Conservation (phyloP, 78 protist species). For the Guillardia theta region DNA sequence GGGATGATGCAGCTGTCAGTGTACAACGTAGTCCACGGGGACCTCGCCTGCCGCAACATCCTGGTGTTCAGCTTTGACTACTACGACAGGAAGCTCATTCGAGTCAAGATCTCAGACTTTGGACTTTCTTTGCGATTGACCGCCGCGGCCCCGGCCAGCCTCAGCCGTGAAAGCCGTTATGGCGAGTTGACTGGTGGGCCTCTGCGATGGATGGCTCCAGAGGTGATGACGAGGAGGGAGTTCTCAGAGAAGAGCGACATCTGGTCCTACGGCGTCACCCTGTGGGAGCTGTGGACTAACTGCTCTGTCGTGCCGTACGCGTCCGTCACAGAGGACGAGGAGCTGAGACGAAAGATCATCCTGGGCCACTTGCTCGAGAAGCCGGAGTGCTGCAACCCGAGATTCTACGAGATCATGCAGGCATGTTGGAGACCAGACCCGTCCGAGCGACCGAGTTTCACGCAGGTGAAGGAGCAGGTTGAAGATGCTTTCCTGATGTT, state of each 20-base stretch:
- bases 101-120: neutral
- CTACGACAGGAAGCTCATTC: neutral
- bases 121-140: neutral
- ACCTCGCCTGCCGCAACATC: neutral
- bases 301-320: neutral
- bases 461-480: neutral
- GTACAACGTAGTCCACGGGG: neutral
- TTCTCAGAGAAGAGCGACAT: conserved; percentile 49
- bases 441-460: neutral
- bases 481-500: neutral
- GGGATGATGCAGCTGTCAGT: neutral
- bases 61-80: neutral
- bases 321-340: neutral
- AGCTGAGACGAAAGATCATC: neutral
- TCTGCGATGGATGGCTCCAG: neutral
- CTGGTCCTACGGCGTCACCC: conserved; percentile 47
- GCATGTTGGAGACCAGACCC: neutral
- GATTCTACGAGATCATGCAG: neutral
- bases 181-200: neutral
- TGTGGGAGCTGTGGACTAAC: conserved; percentile 36
- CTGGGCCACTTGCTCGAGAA: neutral
- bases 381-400: neutral
- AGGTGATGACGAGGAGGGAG: neutral
- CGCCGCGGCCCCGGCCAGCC: neutral
- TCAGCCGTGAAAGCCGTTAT: neutral